A percentile compares a stretch with the other conserved stretches of the same genome.
Conservation (phyloP, 2,329 filamentous ascomycete species). For the Nemania serpens region DNA sequence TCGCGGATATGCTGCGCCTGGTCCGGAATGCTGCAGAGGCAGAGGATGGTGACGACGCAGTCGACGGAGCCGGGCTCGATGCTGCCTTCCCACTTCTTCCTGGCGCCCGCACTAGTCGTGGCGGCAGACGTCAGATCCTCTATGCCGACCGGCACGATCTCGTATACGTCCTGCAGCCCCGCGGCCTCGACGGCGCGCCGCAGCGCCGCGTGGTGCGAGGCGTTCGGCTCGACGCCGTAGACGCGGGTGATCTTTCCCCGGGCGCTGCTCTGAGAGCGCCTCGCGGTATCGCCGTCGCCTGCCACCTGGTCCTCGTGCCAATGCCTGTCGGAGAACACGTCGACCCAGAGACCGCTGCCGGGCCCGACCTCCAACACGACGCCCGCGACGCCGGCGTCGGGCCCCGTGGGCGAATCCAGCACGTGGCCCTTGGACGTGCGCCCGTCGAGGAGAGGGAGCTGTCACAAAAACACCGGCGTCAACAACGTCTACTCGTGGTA, state of each 20-base stretch:
- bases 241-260: conserved; percentile 49
- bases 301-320: too few relatives aligned
- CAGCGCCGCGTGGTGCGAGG: conserved; percentile 55
- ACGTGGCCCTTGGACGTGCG: conserved; percentile 47
- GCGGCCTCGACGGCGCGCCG: conserved; percentile 52
- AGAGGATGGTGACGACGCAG: conserved; percentile 64
- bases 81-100: conserved; percentile 48
- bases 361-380: conserved; percentile 66
- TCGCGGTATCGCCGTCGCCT: background rate
- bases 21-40: conserved; percentile 67
- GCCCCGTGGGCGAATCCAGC: conserved; percentile 38
- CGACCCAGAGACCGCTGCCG: conserved; percentile 64
- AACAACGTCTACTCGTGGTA: too few relatives aligned
- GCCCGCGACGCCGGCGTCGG: conserved; percentile 49
- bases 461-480: too few relatives aligned
- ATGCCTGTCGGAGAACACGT: conserved; percentile 50
- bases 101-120: conserved; percentile 21
- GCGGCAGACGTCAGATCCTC: conserved; percentile 52
- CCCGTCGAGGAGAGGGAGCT: conserved; percentile 58
- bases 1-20: conserved; percentile 59
- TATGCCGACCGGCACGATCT: conserved; percentile 62
- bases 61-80: conserved; percentile 58
- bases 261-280: conserved; percentile 15
- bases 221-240: conserved; percentile 69
- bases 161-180: conserved; percentile 61